A percentile compares a stretch with the other conserved stretches of the same genome.
phyloP scores from a whole-genome alignment of 352 stramenopile species.

The Phytophthora colocasiae region DNA sequence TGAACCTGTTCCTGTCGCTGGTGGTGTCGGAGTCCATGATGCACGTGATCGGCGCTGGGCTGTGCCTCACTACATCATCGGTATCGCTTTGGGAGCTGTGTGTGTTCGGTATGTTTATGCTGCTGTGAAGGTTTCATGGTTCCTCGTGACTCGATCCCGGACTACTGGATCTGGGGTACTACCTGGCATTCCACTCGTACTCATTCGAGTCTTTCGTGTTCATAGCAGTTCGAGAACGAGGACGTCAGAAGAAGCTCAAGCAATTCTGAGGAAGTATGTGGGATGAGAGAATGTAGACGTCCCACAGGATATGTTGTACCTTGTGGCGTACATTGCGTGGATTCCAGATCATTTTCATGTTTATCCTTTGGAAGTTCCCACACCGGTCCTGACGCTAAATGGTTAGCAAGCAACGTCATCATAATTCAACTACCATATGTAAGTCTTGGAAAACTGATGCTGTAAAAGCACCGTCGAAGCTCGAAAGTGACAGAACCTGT shows the following conservation, averaged over 20 bases:
- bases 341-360: constrained; percentile 43
- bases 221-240: constrained; percentile 65
- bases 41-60: constrained; percentile 73
- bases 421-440: constrained; percentile 10
- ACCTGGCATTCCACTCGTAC: constrained; percentile 76
- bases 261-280: constrained; percentile 32
- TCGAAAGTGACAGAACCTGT: constrained; percentile 4
- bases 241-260: constrained; percentile 15
- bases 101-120: constrained; percentile 40
- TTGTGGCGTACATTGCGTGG: constrained; percentile 40
- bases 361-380: constrained; percentile 37
- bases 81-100: constrained; percentile 75
- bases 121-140: too few species aligned
- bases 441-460: background rate
- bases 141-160: too few species aligned
- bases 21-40: constrained; percentile 83
- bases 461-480: too few species aligned
- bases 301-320: constrained; percentile 45
- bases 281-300: constrained; percentile 62
- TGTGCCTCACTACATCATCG: constrained; percentile 84
- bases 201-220: constrained; percentile 82
- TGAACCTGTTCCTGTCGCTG: constrained; percentile 79
- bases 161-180: background rate
- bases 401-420: constrained; percentile 13
- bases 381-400: constrained; percentile 15